Evolutionary conservation across 495 filamentous ascomycete species (phyloP), one percentile per base, ranked within the genome.

Genomic region (Cairneyella variabilis): DNA sequence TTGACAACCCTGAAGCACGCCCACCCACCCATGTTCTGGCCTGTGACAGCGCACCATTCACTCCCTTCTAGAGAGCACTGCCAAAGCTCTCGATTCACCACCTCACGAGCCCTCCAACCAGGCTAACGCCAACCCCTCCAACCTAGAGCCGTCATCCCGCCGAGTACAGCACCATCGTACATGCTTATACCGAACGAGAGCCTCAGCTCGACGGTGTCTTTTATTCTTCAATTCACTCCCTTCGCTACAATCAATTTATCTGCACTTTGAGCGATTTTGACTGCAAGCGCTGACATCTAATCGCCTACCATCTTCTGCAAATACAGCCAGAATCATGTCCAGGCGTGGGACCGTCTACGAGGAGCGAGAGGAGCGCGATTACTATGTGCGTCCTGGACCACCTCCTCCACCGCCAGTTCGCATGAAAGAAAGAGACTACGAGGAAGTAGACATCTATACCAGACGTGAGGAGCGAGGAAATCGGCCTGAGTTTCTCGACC

Each of bases 401-500:
- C 46, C 48, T 47, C 38, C 51, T 9, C 43, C 42, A 17, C 46
- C 50, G 6, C 51, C 30, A 30, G 37, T 44, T 20, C 51, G 54
- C 22, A 45, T 41, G 16, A 50, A 57, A 23, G 61, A 63, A 39
- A 12, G 54, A 46, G 59, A 58, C 14, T 57, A 51, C 34, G 57
- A 63, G 44, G 60, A 65, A 27, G 41, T 54, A 21, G 54, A 58
- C 23, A 53, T 49, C 40, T 75, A 70, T 61, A 61, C 64, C 49
- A 56, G 67, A 34, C 65, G 69, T 43, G 71, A 73, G 39, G 62
- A 64, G 21, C 69, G 64, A 22, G 66, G 64, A 20, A 68, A 66
- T 12, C 62, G 68, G n/a, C 77, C 76, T 27, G 77, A 79, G 10
- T 82, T 82, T 58, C 60, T 82, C 12, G 14, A 32, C 14, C 69